Conservation (phyloP, 768 basidiomycete species). For the Xerocomellus amylosporus region DNA sequence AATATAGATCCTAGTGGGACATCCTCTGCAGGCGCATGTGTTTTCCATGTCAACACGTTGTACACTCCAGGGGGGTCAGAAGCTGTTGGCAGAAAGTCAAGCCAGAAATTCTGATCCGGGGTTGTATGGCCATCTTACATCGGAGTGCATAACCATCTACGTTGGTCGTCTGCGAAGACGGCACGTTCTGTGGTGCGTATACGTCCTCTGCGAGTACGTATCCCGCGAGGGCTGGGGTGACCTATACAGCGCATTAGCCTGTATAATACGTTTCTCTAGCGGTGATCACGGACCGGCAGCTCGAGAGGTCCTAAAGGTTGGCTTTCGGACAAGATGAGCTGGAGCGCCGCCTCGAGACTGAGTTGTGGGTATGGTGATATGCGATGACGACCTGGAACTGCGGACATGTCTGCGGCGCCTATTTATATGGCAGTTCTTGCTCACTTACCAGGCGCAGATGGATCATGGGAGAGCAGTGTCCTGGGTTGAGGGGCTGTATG, state of each 20-base stretch:
- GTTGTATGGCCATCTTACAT: conserved; percentile 41
- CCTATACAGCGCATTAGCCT: conserved; percentile 38
- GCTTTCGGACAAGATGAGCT: conserved; percentile 50
- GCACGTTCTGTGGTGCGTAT: conserved; percentile 60
- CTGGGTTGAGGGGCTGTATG: conserved; percentile 53
- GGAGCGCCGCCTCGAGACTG: conserved; percentile 62
- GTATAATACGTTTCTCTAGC: background rate
- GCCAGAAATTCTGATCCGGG: background rate
- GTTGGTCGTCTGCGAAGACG: conserved; percentile 65
- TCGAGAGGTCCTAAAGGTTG: conserved; percentile 39
- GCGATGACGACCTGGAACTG: conserved; percentile 70
- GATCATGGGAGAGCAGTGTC: conserved; percentile 65
- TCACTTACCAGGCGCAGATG: conserved; percentile 57
- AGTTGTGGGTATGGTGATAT: conserved; percentile 76
- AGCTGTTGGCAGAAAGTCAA: conserved; percentile 39
- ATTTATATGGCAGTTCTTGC: background rate
- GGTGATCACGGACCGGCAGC: conserved; percentile 40
- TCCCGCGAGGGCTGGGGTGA: conserved; percentile 57
- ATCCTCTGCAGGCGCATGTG: conserved; percentile 27
- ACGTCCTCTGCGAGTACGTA: conserved; percentile 77
- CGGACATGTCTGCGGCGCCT: background rate
- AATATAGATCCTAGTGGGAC: conserved; percentile 46
- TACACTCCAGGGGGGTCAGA: conserved; percentile 64
- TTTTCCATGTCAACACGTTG: conserved; percentile 59
- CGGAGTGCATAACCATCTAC: conserved; percentile 87